These are phyloP conservation scores for Eucalyptus cloeziana DNA, from an alignment of 345 rosid species.

Conservation along the genomic window DNA sequence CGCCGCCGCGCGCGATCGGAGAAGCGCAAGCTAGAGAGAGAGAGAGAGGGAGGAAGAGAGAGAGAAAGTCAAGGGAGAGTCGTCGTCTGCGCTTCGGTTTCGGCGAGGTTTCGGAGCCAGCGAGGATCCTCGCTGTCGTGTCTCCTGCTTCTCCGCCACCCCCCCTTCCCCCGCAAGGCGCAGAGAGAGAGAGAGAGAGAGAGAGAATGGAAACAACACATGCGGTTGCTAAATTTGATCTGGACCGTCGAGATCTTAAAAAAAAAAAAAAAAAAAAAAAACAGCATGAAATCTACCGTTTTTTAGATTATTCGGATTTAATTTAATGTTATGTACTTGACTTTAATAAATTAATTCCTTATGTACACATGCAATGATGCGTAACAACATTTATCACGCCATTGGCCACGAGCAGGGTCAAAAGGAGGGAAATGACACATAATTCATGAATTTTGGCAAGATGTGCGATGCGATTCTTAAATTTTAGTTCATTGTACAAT, in stretches of 20 bases:
- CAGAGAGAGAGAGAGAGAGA: not conserved
- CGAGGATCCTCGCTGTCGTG: not conserved
- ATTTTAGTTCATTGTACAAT: rapidly evolving
- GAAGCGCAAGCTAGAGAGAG: not conserved
- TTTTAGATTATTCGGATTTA: not conserved
- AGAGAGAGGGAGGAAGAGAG: not conserved
- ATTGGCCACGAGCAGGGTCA: no score
- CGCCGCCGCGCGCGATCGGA: not conserved
- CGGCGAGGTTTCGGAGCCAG: not conserved
- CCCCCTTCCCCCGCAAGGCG: not conserved
- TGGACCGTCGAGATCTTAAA: not conserved
- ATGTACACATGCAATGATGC: not conserved
- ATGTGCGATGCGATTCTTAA: no score
- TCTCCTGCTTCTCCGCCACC: not conserved
- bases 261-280: not conserved
- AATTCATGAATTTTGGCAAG: no score
- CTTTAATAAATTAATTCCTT: not conserved
- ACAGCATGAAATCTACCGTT: not conserved
- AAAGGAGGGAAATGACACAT: no score
- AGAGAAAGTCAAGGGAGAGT: not conserved
- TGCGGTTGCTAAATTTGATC: not conserved
- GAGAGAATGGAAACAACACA: not conserved
- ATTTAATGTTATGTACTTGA: not conserved
- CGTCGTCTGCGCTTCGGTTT: not conserved
- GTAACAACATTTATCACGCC: no score